Conservation (phyloP, 2,329 filamentous ascomycete species). For the Arthrobotrys sphaeroides region DNA sequence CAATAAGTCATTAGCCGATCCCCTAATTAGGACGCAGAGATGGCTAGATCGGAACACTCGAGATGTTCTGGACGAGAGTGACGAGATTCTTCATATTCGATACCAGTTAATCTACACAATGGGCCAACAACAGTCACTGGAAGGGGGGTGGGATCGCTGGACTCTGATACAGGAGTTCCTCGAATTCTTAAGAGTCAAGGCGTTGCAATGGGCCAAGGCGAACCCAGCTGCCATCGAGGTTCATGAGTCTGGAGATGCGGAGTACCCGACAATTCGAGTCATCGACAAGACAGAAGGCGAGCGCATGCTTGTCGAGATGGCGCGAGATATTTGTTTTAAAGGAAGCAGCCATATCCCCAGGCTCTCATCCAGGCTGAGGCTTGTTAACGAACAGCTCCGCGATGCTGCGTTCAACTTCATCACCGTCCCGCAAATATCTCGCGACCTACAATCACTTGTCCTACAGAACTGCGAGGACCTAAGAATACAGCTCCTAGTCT, state of each 20-base stretch:
- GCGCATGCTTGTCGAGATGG: constrained; percentile 62
- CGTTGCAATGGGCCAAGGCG: background rate
- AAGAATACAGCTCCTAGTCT: constrained; percentile 62
- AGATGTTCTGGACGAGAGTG: constrained; percentile 73
- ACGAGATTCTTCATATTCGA: constrained; percentile 70
- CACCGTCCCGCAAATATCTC: background rate
- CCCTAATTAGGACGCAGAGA: constrained; percentile 62
- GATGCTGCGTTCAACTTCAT: constrained; percentile 18
- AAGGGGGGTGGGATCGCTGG: constrained; percentile 70
- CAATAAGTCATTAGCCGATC: constrained; percentile 56
- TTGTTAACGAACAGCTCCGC: background rate
- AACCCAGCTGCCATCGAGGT: constrained; percentile 18
- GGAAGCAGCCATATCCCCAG: constrained; percentile 3
- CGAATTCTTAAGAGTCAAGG: constrained; percentile 60
- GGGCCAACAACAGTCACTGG: constrained; percentile 66
- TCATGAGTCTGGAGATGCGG: background rate
- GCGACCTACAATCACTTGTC: constrained; percentile 7
- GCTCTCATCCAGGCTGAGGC: constrained; percentile 27
- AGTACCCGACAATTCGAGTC: background rate
- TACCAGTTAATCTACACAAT: constrained; percentile 74
- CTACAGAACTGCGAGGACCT: constrained; percentile 5
- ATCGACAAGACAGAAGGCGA: constrained; percentile 59
- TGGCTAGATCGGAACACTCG: constrained; percentile 64
- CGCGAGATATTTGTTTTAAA: constrained; percentile 59
- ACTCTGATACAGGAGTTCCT: constrained; percentile 67